Evolutionary conservation across 192 early-diverging fungal genomes (phyloP).

Genomic region (Backusella liffmaniae): DNA sequence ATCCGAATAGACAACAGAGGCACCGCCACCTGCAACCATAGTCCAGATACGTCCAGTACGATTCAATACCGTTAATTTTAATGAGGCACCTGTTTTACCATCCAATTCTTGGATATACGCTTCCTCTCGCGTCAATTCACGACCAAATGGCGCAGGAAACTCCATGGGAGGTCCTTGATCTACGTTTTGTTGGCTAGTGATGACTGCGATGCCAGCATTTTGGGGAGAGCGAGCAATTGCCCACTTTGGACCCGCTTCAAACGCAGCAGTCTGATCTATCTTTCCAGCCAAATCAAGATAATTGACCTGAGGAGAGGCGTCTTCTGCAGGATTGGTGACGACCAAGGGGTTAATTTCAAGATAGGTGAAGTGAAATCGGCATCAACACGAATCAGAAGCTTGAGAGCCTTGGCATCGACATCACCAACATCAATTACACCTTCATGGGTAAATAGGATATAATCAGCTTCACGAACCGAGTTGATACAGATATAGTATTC

Average conservation of each 20-base stretch:
- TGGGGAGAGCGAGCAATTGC: constrained; percentile 74
- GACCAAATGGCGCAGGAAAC: constrained; percentile 97
- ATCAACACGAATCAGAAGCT: constrained; percentile 81
- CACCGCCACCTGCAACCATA: constrained; percentile 99
- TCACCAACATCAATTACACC: constrained; percentile 98
- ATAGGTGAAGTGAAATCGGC: constrained; percentile 93
- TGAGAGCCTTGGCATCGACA: constrained; percentile 93
- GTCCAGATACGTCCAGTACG: constrained; percentile 98
- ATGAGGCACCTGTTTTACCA: constrained; percentile 95
- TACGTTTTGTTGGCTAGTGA: constrained; percentile 35
- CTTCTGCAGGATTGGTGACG: constrained; percentile 68
- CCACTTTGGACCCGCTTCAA: constrained; percentile 96
- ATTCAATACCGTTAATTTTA: constrained; percentile 97
- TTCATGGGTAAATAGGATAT: constrained; percentile 97
- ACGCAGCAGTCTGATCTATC: constrained; percentile 97
- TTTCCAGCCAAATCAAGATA: constrained; percentile 97
- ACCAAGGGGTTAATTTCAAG: constrained; percentile 99
- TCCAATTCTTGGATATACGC: constrained; percentile 97
- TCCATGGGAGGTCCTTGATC: constrained; percentile 88
- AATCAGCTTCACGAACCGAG: constrained; percentile 91
- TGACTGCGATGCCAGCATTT: constrained; percentile 38
- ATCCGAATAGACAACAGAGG: constrained; percentile 97
- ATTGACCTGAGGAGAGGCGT: constrained; percentile 70
- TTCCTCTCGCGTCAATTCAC: constrained; percentile 94
- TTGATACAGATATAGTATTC: constrained; percentile 99